Evolutionary conservation across 164 flowering plant species (phyloP).

Genomic region (Aristolochia fimbriata): DNA sequence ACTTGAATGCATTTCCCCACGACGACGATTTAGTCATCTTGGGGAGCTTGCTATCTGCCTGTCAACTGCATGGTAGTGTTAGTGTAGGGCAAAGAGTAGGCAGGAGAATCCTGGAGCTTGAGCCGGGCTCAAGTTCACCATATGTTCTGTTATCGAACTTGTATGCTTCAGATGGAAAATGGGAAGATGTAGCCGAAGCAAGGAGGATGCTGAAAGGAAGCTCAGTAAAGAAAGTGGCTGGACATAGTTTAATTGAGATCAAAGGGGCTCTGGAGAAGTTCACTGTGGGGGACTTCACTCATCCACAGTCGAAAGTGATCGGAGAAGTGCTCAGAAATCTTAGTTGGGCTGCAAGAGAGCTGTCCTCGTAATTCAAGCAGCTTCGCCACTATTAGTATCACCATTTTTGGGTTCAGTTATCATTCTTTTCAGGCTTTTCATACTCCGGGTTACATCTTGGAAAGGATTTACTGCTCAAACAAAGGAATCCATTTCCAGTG

Average conservation of each 20-base stretch:
- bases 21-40: conserved; percentile 42
- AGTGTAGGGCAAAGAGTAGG: conserved; percentile 42
- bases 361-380: not conserved
- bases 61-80: conserved; percentile 43
- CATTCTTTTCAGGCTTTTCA: no score
- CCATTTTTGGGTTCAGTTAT: no score
- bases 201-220: conserved; percentile 53
- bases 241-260: conserved; percentile 47
- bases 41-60: conserved; percentile 68
- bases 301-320: conserved; percentile 31
- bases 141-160: conserved; percentile 59
- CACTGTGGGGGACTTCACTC: conserved; percentile 43
- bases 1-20: conserved; percentile 21
- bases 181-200: conserved; percentile 52
- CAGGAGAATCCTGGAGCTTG: conserved; percentile 26
- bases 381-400: no score
- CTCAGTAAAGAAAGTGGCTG: conserved; percentile 53
- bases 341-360: conserved; percentile 21
- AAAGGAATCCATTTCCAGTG: no score
- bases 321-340: conserved; percentile 27
- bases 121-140: conserved; percentile 47
- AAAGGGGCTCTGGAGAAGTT: conserved; percentile 46
- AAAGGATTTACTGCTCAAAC: no score
- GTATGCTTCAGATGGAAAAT: conserved; percentile 52
- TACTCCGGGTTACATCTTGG: no score